Conservation (phyloP, 495 filamentous ascomycete species). For the Poronia punctata region DNA sequence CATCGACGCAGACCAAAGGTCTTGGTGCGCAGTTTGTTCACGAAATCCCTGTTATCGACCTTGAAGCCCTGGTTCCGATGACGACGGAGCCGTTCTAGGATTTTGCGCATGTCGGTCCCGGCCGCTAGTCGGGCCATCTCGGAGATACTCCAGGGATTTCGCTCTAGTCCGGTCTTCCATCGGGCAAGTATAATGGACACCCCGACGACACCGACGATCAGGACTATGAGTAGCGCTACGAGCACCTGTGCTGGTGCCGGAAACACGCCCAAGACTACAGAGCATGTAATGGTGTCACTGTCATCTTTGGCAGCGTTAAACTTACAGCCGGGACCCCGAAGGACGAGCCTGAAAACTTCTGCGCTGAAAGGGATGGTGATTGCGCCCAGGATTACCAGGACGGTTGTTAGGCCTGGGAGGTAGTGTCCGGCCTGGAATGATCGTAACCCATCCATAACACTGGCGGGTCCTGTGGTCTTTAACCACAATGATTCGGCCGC, state of each 20-base stretch:
- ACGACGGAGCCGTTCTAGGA: slow-evolving; percentile 10
- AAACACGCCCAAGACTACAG: slow-evolving; percentile 14
- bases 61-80: neutral
- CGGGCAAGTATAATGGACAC: slow-evolving; percentile 16
- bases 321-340: slow-evolving; percentile 14
- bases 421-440: slow-evolving; percentile 12
- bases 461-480: slow-evolving; percentile 14
- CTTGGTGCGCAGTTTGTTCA: slow-evolving; percentile 1
- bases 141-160: slow-evolving; percentile 25
- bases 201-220: slow-evolving; percentile 12
- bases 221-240: slow-evolving; percentile 15
- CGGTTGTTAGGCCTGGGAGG: slow-evolving; percentile 17
- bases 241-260: slow-evolving; percentile 12
- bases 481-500: slow-evolving; percentile 23
- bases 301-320: neutral
- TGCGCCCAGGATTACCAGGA: slow-evolving; percentile 17
- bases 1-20: slow-evolving; percentile 2
- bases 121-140: slow-evolving; percentile 20
- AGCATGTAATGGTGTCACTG: slow-evolving; percentile 8
- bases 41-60: neutral
- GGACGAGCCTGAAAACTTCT: slow-evolving; percentile 16
- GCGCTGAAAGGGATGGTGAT: slow-evolving; percentile 19
- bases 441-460: slow-evolving; percentile 9
- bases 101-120: slow-evolving; percentile 15
- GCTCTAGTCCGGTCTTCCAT: slow-evolving; percentile 24